These are phyloP conservation scores for Leishmania turanica DNA, from an alignment of 208 protist genomes.

Conservation along the genomic window DNA sequence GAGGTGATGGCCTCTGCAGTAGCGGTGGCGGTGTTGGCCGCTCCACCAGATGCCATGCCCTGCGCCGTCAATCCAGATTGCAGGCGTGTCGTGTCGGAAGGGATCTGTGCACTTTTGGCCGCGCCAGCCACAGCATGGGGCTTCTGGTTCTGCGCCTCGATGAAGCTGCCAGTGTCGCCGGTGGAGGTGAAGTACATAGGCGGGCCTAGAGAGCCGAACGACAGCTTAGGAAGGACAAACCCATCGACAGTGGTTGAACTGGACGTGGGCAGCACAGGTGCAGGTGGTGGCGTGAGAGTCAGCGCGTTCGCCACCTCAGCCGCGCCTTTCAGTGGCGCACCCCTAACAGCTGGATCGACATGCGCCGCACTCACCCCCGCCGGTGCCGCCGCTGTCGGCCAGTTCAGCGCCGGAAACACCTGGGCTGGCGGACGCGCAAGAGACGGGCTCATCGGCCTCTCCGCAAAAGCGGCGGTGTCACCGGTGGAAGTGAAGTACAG, in stretches of 20 bases:
- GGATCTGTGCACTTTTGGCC: not conserved
- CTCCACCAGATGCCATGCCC: not conserved
- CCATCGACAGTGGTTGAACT: conserved; percentile 14
- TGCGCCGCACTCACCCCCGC: not conserved
- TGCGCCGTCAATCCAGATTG: not conserved
- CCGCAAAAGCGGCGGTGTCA: conserved; percentile 51
- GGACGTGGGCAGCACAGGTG: not conserved
- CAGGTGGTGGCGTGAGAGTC: conserved; percentile 6
- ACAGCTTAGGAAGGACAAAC: conserved; percentile 48
- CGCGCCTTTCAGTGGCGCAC: not conserved
- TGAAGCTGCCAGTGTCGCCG: conserved; percentile 56
- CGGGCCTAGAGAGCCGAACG: conserved; percentile 39
- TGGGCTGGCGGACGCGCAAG: not conserved
- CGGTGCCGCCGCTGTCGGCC: not conserved
- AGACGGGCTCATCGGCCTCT: conserved; percentile 7
- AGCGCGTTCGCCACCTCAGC: not conserved
- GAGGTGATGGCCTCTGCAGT: not conserved
- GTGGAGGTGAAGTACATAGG: conserved; percentile 72
- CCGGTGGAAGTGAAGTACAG: conserved; percentile 68
- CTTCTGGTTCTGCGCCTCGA: conserved; percentile 29
- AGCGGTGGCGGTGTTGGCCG: not conserved
- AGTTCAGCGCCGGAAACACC: conserved; percentile 1
- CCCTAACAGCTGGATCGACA: not conserved
- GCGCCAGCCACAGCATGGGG: not conserved
- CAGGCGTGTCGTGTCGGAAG: not conserved